Base-by-base conservation (phyloP, 352 stramenopile genomes). In the Phytophthora multivora region DNA sequence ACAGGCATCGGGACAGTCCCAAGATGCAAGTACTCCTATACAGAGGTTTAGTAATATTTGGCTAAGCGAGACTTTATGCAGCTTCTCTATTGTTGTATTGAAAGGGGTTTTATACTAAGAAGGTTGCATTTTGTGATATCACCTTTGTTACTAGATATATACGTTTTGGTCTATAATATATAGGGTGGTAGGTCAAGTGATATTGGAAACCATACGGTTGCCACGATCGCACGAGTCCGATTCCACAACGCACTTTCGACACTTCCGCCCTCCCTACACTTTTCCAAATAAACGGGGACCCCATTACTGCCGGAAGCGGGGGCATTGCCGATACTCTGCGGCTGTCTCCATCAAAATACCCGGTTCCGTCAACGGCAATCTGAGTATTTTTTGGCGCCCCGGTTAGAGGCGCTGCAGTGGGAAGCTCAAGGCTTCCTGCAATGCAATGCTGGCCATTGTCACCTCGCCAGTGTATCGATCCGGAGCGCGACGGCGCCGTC, bases 291-390 rank as follows among this genome's bases (percentile, higher is more conserved):
- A 33, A 42, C 25, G 38, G 11, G 25, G 15, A 12, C 33, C 12
- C 3, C n/a, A 3, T 21, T 26, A 40, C 25, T 46, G 51, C 41
- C 43, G 19, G 45, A 67, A 67, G 19, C 19, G 28, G 51, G 51
- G 33, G 38, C 1, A 18, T 1, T 12, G 15, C 26, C 9, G 28
- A 47, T 52, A 52, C 23, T 11, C 9, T 0, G 13, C 25, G 2
- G 54, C n/a, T 33, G 23, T 65, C 57, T 65, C 57, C 48, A 65
- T 65, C 47, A 65, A 65, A 65, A 65, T 59, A 65, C 57, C 57
- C 48, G 39, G 19, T 59, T 65, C 39, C 9, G 57, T 39, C 57
- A 42, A n/a, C 15, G 13, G 3, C 30, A 12, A 21, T 11, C 10
- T 2, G 16, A 55, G 47, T 51, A 57, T 63, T 58, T 56, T 63